Conservation (phyloP, 768 basidiomycete species). For the Udeniomyces megalosporus region DNA sequence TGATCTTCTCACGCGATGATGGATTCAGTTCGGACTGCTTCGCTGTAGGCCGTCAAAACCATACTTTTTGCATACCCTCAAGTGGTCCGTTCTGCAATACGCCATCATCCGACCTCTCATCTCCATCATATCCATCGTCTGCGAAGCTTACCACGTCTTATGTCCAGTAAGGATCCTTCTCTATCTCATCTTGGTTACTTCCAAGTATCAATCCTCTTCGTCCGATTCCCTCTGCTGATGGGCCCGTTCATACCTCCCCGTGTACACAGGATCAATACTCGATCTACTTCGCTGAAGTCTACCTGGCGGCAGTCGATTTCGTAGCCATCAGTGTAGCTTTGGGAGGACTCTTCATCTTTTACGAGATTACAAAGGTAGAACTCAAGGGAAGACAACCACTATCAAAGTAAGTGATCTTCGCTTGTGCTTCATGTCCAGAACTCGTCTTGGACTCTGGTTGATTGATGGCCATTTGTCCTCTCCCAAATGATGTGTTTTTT, state of each 20-base stretch:
- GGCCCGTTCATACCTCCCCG: too few relatives aligned
- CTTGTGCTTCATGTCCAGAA: too few relatives aligned
- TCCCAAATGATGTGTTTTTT: too few relatives aligned
- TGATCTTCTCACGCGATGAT: neutral
- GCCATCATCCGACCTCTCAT: slow-evolving; percentile 52
- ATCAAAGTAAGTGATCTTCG: slow-evolving; percentile 71
- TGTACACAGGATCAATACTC: slow-evolving; percentile 35
- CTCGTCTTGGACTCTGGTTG: too few relatives aligned
- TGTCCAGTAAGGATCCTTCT: slow-evolving; percentile 34
- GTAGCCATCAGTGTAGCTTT: slow-evolving; percentile 75
- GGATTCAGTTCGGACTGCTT: neutral
- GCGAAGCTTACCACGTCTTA: slow-evolving; percentile 49
- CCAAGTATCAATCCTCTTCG: too few relatives aligned
- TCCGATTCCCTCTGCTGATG: too few relatives aligned
- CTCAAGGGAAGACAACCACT: slow-evolving; percentile 62
- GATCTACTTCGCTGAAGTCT: slow-evolving; percentile 41
- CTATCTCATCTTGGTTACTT: too few relatives aligned
- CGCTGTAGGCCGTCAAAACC: slow-evolving; percentile 33
- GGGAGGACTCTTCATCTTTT: slow-evolving; percentile 71
- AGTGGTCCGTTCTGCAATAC: slow-evolving; percentile 41
- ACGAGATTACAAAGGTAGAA: slow-evolving; percentile 63
- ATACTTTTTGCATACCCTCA: slow-evolving; percentile 79
- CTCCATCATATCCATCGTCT: slow-evolving; percentile 64
- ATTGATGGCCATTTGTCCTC: too few relatives aligned
- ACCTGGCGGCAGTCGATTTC: slow-evolving; percentile 41